phyloP scores from a whole-genome alignment of 2,329 filamentous ascomycete species.

The Penicillium sp. region DNA sequence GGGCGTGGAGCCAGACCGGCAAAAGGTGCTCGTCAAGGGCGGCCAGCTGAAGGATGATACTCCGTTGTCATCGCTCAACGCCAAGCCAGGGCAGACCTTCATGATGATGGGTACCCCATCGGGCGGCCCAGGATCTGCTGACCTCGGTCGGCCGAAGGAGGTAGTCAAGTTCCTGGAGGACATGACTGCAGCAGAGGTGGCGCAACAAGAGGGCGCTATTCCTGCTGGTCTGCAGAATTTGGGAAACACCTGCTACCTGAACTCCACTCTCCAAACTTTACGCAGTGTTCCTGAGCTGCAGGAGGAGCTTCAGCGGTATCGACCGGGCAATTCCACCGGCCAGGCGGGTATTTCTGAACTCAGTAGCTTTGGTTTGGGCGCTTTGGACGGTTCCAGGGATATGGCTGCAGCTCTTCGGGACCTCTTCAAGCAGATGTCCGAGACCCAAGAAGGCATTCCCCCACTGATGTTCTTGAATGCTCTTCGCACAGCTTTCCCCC shows the following conservation, averaged over 20 bases:
- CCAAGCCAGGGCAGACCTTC: slow-evolving; percentile 80
- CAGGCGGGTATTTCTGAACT: slow-evolving; percentile 42
- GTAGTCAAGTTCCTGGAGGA: slow-evolving; percentile 88
- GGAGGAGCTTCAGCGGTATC: slow-evolving; percentile 66
- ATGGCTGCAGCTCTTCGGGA: slow-evolving; percentile 72
- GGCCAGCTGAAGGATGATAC: slow-evolving; percentile 94
- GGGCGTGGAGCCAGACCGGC: slow-evolving; percentile 89
- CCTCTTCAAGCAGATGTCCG: slow-evolving; percentile 82
- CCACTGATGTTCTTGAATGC: slow-evolving; percentile 78
- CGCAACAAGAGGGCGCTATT: slow-evolving; percentile 73
- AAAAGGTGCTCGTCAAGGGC: slow-evolving; percentile 93
- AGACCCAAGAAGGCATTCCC: slow-evolving; percentile 81
- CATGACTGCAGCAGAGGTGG: slow-evolving; percentile 91
- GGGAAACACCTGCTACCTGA: slow-evolving; percentile 97
- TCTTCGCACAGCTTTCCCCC: slow-evolving; percentile 74
- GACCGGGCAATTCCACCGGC: slow-evolving; percentile 31
- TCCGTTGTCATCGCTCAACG: slow-evolving; percentile 72
- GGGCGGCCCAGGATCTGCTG: slow-evolving; percentile 53
- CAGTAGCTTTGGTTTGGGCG: slow-evolving; percentile 54
- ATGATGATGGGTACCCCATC: slow-evolving; percentile 96
- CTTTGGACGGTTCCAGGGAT: slow-evolving; percentile 60
- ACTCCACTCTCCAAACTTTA: slow-evolving; percentile 91
- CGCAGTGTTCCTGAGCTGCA: slow-evolving; percentile 87
- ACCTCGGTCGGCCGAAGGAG: slow-evolving; percentile 69
- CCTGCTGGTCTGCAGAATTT: slow-evolving; percentile 87